Base-by-base conservation (phyloP, 495 filamentous ascomycete genomes). In the Jackrogersella multiformis region DNA sequence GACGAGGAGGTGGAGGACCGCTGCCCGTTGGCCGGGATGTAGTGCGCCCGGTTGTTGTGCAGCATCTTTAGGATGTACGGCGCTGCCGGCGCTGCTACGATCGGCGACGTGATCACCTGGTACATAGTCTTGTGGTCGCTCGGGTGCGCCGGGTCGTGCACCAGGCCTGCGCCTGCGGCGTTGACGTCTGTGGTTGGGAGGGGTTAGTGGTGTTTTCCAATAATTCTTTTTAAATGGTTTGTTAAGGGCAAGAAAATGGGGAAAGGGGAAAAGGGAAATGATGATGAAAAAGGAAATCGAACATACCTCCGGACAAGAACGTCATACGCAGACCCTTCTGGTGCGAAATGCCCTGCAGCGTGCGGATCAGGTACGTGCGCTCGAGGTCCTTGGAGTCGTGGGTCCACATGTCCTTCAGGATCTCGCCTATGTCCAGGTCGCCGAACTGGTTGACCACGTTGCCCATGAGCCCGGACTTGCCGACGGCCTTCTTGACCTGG, bases 71-170 rank as follows among this genome's bases (percentile, higher is more conserved):
- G 82, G 36, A 99, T 87, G 78, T 97, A 96, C 41, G 85, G 85
- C 16, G 90, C 85, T 0, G 91, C 90, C 0, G 96, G 94, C 0
- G 89, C 90, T 60, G 97, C 96, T 58, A 98, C 94, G 69, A 98
- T 90, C 28, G 92, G 88, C 3, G 92, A 92, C 12, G 93, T 86
- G 74, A 99, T 97, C 70, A 99, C 86, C 73, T 99, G 95, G 80
- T 96, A 99, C 95, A 99, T 99, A 10, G 95, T 97, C 79, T 99
- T 99, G 82, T 99, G 94, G 79, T 97, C 93, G 16, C 83, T 84
- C 0, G 94, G 94, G 75, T 94, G 91, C 18, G 88, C 81, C 0
- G 96, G 96, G 79, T 99, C 96, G 80, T 98, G 94, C 10, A 99
- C 88, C 10, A 98, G 86, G 66, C 95, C 95, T 12, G 96, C 95